A percentile compares a stretch with the other conserved stretches of the same genome.
Conservation (phyloP, 1,139 yeast species). For the Zygotorulaspora mrakii region DNA sequence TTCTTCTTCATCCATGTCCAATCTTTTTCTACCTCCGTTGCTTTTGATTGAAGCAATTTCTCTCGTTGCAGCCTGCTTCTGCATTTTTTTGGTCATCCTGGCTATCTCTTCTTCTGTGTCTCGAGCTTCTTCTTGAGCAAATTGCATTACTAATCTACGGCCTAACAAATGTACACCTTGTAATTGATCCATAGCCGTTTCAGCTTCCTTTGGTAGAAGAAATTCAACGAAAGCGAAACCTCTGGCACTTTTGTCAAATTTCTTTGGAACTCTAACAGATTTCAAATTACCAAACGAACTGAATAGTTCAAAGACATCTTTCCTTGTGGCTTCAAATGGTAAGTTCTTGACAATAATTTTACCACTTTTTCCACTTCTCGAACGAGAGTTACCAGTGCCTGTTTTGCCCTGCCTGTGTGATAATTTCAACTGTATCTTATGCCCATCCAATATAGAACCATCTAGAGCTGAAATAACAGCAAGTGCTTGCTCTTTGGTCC, state of each 20-base stretch:
- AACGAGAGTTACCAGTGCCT: conserved; percentile 20
- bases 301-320: conserved; percentile 84
- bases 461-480: conserved; percentile 72
- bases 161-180: conserved; percentile 97
- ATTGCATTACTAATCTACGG: conserved; percentile 92
- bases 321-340: conserved; percentile 93
- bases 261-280: conserved; percentile 93
- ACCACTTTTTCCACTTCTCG: conserved; percentile 44
- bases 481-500: conserved; percentile 70
- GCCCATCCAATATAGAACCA: conserved; percentile 82
- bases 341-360: conserved; percentile 92
- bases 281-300: conserved; percentile 92
- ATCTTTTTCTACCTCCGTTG: conserved; percentile 69
- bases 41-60: conserved; percentile 66
- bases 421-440: conserved; percentile 79
- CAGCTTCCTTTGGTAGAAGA: conserved; percentile 84
- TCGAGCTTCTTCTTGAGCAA: conserved; percentile 76
- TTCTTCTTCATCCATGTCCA: conserved; percentile 50
- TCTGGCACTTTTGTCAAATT: conserved; percentile 89
- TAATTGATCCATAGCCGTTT: conserved; percentile 88
- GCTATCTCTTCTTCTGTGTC: conserved; percentile 89
- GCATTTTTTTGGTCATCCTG: conserved; percentile 81
- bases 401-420: conserved; percentile 64
- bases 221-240: conserved; percentile 98
- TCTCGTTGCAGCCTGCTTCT: conserved; percentile 73